Base-by-base conservation (phyloP, 495 filamentous ascomycete species). In the Xylaria acuta region DNA sequence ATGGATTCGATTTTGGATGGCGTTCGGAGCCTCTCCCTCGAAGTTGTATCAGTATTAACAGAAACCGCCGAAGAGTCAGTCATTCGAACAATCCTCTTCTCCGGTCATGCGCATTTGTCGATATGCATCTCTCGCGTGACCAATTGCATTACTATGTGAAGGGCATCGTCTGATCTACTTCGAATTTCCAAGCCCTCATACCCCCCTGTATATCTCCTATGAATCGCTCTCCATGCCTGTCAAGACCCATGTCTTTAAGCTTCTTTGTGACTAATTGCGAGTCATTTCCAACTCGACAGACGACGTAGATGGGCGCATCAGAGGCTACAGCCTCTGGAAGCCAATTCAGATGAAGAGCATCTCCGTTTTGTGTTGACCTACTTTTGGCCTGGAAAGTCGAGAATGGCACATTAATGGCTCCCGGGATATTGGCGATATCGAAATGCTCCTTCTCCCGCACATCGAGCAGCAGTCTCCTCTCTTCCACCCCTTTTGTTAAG, bases 261-360 rank as follows among this genome's bases (percentile, higher is more conserved):
- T 84, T 90, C 76, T 86, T 87, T 0, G 94, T 89, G 0, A 90
- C 91, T 64, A 94, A 79, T 78, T 97, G 96, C 0, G 93, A 97
- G 78, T 99, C 96, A 74, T 97, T 93, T 3, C 96, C 96, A 2
- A 91, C 86, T 22, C 94, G 88, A 76, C 96, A 99, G 0, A 99
- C 86, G 2, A 97, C 89, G 76, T 93, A 92, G 12, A 98, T 85
- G 0, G 84, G 80, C 22, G 79, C 73, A 65, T 86, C 78, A 5
- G 70, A 34, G 0, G 80, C 73, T 1, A 83, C 64, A 14, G 72
- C 69, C 20, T 75, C 67, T 0, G 86, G 85, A 8, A 90, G 65
- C 85, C 86, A 89, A n/a, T 81, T 71, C 4, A 82, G 83, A 11
- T 11, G 54, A 3, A 40, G 36, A 16, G 16, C 53, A 32, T 75